Percentiles rank a stretch among this genome's conserved stretches.
Conservation (phyloP, 2,329 filamentous ascomycete genomes). For the Parascedosporium putredinis region DNA sequence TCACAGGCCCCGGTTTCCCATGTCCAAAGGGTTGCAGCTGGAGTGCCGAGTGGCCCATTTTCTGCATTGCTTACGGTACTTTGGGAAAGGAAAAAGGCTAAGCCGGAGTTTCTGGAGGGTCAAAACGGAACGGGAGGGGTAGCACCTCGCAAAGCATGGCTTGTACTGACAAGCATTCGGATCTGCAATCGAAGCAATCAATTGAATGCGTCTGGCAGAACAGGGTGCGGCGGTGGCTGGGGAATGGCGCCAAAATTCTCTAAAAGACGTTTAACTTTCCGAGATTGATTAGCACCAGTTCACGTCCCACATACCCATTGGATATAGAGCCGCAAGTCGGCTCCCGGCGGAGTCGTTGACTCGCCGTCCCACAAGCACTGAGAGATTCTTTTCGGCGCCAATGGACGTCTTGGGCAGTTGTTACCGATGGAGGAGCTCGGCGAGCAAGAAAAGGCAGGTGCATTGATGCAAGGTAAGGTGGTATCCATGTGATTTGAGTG, state of each 20-base stretch:
- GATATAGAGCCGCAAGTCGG: too few relatives aligned
- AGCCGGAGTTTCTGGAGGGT: not conserved
- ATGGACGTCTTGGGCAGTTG: not conserved
- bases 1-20: not conserved
- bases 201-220: too few relatives aligned
- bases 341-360: too few relatives aligned
- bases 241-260: too few relatives aligned
- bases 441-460: not conserved
- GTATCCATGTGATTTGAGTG: not conserved
- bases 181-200: too few relatives aligned
- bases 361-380: too few relatives aligned
- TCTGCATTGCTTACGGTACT: slow-evolving; percentile 1
- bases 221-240: too few relatives aligned
- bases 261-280: too few relatives aligned
- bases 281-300: too few relatives aligned
- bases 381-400: not conserved
- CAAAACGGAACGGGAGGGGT: not conserved
- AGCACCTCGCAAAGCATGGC: too few relatives aligned
- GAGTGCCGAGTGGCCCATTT: not conserved
- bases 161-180: not conserved
- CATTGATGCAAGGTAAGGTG: not conserved
- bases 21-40: too few relatives aligned
- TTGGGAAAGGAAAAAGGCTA: not conserved
- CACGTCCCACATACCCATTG: too few relatives aligned
- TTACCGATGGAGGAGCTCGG: not conserved